Base-by-base conservation (phyloP, 371 early-diverging fungal species). In the Phascolomyces articulosus region DNA sequence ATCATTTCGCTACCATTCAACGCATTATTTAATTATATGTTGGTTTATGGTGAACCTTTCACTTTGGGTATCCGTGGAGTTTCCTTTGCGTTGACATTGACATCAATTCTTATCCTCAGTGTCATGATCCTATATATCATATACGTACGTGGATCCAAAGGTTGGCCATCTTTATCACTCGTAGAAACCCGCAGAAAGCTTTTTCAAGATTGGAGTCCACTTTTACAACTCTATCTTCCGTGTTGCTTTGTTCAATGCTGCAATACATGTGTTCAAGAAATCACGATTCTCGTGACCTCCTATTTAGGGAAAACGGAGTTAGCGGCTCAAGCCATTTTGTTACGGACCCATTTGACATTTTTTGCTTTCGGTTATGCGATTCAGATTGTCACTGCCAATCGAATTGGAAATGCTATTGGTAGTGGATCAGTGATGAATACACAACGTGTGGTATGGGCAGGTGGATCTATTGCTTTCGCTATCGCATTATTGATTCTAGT, bases 211-310 rank as follows among this genome's bases (percentile, higher is more conserved):
- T 44, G 44, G 44, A 16, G 4, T 16, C 44, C 44, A n/a, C 44
- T 44, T 16, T 13, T 44, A n/a, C 44, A 16, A n/a, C 44, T 44
- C 16, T 44, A 44, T n/a, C 44, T 44, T 18, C 44, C 44, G 16
- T 13, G 44, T n/a, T 44, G 44, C 16, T 44, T 44, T 44, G 44
- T 44, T 15, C 44, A 44, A n/a, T 44, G 44, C 16, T 44, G 44
- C 44, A 44, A 44, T n/a, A 16, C 44, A 44, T 44, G 44, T 44
- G 44, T 44, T n/a, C 44, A 44, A 44, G 44, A 44, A 44, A 44
- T 44, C 44, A 44, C 44, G 4, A 44, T 44, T n/a, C 44, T 44
- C 44, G 44, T 44, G 44, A 44, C 44, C 8, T 44, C 44, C 1
- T 44, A 44, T 44, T n/a, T 44, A 15, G 44, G 44, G 16, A 44